Percentiles rank a stretch among this genome's conserved stretches.
phyloP scores from a whole-genome alignment of 768 basidiomycete genomes.

The Calvatia gigantea region DNA sequence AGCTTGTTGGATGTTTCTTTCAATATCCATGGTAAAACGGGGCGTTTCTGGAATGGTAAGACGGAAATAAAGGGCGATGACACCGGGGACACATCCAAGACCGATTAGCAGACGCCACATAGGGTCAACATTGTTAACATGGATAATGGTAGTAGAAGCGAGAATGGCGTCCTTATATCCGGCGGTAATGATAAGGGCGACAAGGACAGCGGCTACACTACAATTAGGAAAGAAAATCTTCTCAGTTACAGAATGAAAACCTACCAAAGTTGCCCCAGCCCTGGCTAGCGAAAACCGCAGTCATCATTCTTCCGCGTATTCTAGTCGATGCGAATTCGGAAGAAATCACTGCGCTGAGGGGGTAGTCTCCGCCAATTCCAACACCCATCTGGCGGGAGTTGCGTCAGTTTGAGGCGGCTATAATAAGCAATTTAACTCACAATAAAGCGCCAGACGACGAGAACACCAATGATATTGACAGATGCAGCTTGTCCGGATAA shows the following conservation, averaged over 20 bases:
- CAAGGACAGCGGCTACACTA: slow-evolving; percentile 54
- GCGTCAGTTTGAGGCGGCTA: neutral
- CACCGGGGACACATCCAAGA: slow-evolving; percentile 79
- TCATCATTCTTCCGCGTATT: slow-evolving; percentile 84
- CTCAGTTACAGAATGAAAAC: slow-evolving; percentile 16
- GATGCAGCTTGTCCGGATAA: slow-evolving; percentile 65
- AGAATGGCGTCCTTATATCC: slow-evolving; percentile 65
- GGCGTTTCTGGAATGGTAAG: slow-evolving; percentile 92
- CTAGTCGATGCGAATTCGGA: slow-evolving; percentile 83
- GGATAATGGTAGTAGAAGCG: slow-evolving; percentile 31
- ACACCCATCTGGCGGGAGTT: slow-evolving; percentile 53
- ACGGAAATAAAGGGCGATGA: slow-evolving; percentile 85
- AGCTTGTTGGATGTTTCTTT: slow-evolving; percentile 78
- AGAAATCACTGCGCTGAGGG: slow-evolving; percentile 79
- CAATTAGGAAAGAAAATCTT: neutral
- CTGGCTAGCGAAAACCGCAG: slow-evolving; percentile 80
- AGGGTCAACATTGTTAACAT: slow-evolving; percentile 57
- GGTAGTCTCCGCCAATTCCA: slow-evolving; percentile 90
- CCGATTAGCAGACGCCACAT: slow-evolving; percentile 89
- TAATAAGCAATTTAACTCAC: slow-evolving; percentile 22
- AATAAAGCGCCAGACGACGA: slow-evolving; percentile 84
- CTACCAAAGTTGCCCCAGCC: slow-evolving; percentile 84
- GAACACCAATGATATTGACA: slow-evolving; percentile 67
- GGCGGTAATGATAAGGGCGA: slow-evolving; percentile 58
- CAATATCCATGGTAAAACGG: slow-evolving; percentile 89